Conservation (phyloP, 306 rosid species). For the Medicago arabica region DNA sequence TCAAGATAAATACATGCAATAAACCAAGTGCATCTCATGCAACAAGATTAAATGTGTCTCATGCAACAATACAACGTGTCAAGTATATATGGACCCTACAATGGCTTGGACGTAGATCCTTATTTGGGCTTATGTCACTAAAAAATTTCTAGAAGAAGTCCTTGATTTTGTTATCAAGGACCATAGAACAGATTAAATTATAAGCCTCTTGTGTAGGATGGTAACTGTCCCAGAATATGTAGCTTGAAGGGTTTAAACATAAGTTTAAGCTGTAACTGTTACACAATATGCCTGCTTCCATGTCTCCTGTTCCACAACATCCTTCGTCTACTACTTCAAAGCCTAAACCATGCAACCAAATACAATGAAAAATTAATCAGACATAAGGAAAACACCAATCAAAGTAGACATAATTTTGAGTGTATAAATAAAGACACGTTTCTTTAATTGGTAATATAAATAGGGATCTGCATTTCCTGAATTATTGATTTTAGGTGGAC, state of each 20-base stretch:
- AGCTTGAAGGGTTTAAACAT: constrained; percentile 52
- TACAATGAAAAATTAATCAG: constrained; percentile 14
- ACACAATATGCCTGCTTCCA: constrained; percentile 63
- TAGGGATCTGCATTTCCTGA: too few relatives aligned
- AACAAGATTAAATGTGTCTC: too few relatives aligned
- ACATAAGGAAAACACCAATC: background rate
- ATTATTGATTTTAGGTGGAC: too few relatives aligned
- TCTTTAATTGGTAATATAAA: too few relatives aligned
- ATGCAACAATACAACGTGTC: too few relatives aligned
- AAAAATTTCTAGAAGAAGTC: constrained; percentile 49
- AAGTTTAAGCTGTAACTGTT: constrained; percentile 36
- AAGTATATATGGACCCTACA: too few relatives aligned
- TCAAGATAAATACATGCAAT: too few relatives aligned
- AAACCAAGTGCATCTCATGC: too few relatives aligned
- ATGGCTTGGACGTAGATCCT: too few relatives aligned
- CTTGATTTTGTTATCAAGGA: constrained; percentile 40
- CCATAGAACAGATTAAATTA: constrained; percentile 35
- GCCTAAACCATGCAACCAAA: constrained; percentile 50
- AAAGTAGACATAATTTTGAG: background rate
- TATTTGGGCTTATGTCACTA: background rate
- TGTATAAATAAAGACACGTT: too few relatives aligned
- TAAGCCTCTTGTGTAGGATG: constrained; percentile 67
- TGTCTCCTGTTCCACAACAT: constrained; percentile 81
- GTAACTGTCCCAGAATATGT: constrained; percentile 75
- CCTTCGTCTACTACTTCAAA: constrained; percentile 61